Conservation (phyloP, 805 yeast species). For the Zygotorulaspora danielsina region DNA sequence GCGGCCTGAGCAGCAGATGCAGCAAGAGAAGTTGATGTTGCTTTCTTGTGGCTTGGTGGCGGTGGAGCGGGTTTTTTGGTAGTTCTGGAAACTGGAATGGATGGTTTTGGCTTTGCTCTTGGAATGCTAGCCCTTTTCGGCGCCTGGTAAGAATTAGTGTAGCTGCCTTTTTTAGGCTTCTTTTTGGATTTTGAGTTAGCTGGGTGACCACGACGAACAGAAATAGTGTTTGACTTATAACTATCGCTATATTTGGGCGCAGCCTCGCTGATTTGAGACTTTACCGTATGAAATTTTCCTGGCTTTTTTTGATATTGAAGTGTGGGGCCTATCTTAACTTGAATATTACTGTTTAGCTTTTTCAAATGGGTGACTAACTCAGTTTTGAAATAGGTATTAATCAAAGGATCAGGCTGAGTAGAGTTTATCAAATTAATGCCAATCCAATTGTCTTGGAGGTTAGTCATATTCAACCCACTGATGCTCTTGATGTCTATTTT, state of each 20-base stretch:
- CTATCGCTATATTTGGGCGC: slow-evolving; percentile 65
- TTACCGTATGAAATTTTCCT: slow-evolving; percentile 70
- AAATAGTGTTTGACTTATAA: slow-evolving; percentile 85
- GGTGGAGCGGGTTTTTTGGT: slow-evolving; percentile 37
- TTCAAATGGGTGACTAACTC: slow-evolving; percentile 76
- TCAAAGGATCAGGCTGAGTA: slow-evolving; percentile 67
- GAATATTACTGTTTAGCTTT: slow-evolving; percentile 52
- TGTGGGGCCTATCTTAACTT: slow-evolving; percentile 63
- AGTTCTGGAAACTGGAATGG: slow-evolving; percentile 28
- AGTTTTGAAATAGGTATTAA: slow-evolving; percentile 82
- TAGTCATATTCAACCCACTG: slow-evolving; percentile 61
- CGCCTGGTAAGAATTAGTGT: slow-evolving; percentile 10
- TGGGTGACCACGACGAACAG: slow-evolving; percentile 75
- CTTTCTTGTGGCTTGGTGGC: slow-evolving; percentile 29
- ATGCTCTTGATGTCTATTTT: slow-evolving; percentile 58
- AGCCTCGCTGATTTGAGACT: slow-evolving; percentile 56
- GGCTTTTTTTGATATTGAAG: slow-evolving; percentile 88
- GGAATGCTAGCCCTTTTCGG: slow-evolving; percentile 28
- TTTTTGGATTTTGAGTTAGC: slow-evolving; percentile 64
- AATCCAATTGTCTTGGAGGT: slow-evolving; percentile 87
- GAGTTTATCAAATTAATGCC: slow-evolving; percentile 44
- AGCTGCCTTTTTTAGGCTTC: slow-evolving; percentile 54
- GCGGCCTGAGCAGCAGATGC: slow-evolving; percentile 41
- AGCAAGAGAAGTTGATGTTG: slow-evolving; percentile 32
- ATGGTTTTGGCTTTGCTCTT: slow-evolving; percentile 22